Evolutionary conservation across 306 rosid genomes (phyloP), one percentile per base, ranked within the genome.

Genomic region (Prunus padus): DNA sequence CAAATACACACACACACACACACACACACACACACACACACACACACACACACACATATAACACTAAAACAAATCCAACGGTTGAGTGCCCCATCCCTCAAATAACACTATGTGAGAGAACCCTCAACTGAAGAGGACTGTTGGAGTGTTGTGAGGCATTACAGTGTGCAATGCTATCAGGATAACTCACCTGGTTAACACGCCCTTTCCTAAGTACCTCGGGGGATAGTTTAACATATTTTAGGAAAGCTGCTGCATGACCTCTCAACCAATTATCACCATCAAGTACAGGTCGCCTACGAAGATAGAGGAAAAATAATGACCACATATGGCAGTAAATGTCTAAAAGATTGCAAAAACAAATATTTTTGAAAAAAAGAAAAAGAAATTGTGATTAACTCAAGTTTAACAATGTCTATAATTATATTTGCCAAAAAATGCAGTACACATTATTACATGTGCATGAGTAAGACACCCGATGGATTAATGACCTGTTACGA

Each of bases 251-350:
- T 11, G 97, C 89, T 30, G 98, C 97, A 87, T 93, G 97, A 64
- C 98, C 98, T 76, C 98, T 87, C 96, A 95, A 88, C 92, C 97
- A 93, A 84, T 93, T 93, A 89, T 93, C 98, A 67, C 98, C 98
- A 52, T 83, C 87, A 85, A 93, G 82, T 77, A 72, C 74, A 16
- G 98, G 98, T 73, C 86, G 87, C 76, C 98, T 93, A 77, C 40
- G 54, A 81, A 80, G 56, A 71, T 68, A 52, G 71, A 52, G 75
- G 70, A 65, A 78, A 40, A 65, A 65, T 69, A 55, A 73, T 51
- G 47, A 79, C 46, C 20, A 75, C 68, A 68, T 65, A 55, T 49
- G 62, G 64, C 42, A 67, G 65, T 45, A 40, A 40, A 59, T 66
- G 52, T 13, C 18, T 11, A 22, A 50, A 77, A 50, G 6, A 23